Evolutionary conservation across 345 rosid species (phyloP).

Genomic region (Moricandia moricandioides): DNA sequence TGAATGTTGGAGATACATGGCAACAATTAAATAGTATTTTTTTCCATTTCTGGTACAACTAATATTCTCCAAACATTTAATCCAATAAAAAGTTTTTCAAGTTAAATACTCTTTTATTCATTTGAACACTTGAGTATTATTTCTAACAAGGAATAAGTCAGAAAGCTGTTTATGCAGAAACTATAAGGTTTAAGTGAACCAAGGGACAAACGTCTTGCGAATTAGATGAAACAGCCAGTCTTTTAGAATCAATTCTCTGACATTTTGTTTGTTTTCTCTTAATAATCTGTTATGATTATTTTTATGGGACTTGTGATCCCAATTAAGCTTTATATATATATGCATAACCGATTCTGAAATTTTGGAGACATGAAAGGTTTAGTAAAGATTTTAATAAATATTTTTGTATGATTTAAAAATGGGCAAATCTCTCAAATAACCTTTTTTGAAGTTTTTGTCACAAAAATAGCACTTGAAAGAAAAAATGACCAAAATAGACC

Average conservation of each 20-base stretch:
- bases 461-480: too few species aligned
- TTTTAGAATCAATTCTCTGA: conserved; percentile 36
- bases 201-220: conserved; percentile 33
- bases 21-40: conserved; percentile 27
- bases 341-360: neutral
- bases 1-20: conserved; percentile 5
- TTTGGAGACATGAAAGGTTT: neutral
- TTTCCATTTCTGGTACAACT: conserved; percentile 33
- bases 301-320: neutral
- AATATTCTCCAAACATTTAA: conserved; percentile 7
- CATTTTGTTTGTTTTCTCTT: neutral
- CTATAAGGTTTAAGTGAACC: conserved; percentile 28
- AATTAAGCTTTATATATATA: neutral
- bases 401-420: too few species aligned
- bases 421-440: too few species aligned
- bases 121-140: neutral
- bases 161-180: conserved; percentile 19
- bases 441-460: too few species aligned
- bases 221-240: conserved; percentile 30
- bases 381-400: neutral
- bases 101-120: neutral
- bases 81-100: conserved; percentile 15
- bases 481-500: too few species aligned
- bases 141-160: conserved; percentile 30
- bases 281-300: neutral